A percentile compares a stretch with the other conserved stretches of the same genome.
phyloP scores from a whole-genome alignment of 1,139 yeast species.

The Candida neerlandica region DNA sequence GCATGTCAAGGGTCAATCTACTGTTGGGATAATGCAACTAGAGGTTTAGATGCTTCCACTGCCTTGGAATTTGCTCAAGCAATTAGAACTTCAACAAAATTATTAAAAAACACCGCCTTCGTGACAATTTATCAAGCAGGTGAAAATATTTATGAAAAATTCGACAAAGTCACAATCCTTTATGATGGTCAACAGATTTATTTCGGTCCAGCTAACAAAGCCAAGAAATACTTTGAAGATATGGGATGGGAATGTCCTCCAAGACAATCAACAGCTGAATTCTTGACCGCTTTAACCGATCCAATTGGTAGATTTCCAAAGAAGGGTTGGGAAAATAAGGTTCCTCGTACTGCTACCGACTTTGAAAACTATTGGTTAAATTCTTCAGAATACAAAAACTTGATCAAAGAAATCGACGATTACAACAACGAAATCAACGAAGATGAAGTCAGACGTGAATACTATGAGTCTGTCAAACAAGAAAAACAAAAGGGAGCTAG shows the following conservation, averaged over 20 bases:
- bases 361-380: constrained; percentile 57
- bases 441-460: constrained; percentile 40
- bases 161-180: constrained; percentile 65
- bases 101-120: constrained; percentile 57
- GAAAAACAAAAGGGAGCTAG: constrained; percentile 47
- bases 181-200: constrained; percentile 62
- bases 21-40: constrained; percentile 80
- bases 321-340: constrained; percentile 52
- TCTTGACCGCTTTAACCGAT: constrained; percentile 68
- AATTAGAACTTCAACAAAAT: constrained; percentile 59
- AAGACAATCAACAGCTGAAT: constrained; percentile 68
- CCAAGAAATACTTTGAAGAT: constrained; percentile 54
- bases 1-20: constrained; percentile 60
- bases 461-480: constrained; percentile 38
- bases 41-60: constrained; percentile 75
- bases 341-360: constrained; percentile 60
- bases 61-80: constrained; percentile 69
- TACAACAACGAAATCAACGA: constrained; percentile 38
- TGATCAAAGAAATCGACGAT: constrained; percentile 42
- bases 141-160: constrained; percentile 61
- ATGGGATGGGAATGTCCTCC: constrained; percentile 66
- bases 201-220: constrained; percentile 57
- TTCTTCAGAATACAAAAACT: constrained; percentile 49
- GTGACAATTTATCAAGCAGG: constrained; percentile 71
- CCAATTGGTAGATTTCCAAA: constrained; percentile 49